A percentile compares a stretch with the other conserved stretches of the same genome.
Evolutionary conservation across 169 alveolate genomes (phyloP).

Genomic region (Amoebophrya sp.): DNA sequence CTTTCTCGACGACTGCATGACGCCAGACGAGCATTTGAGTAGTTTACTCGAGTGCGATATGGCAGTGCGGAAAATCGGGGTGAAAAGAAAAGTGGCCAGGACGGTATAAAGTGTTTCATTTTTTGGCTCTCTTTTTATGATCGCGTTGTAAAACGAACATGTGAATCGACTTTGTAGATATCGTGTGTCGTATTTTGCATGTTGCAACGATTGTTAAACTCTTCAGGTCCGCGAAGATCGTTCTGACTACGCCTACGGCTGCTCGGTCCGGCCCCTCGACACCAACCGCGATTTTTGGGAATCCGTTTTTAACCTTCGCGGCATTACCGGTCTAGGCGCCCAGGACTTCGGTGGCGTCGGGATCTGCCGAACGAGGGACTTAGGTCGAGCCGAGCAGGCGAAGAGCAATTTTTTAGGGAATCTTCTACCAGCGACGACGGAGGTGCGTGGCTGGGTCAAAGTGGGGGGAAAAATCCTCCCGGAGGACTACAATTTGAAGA

Average conservation of each 20-base stretch:
- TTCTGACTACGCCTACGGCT: background rate
- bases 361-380: background rate
- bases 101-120: too few relatives aligned
- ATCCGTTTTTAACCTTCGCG: background rate
- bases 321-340: background rate
- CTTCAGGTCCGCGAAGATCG: too few relatives aligned
- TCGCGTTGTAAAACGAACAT: too few relatives aligned
- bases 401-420: background rate
- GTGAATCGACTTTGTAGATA: too few relatives aligned
- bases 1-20: background rate
- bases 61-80: background rate
- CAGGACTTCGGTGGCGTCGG: background rate
- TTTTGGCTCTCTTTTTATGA: too few relatives aligned
- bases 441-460: background rate
- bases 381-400: background rate
- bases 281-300: background rate
- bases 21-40: background rate
- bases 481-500: too few relatives aligned
- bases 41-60: background rate
- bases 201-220: too few relatives aligned
- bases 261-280: background rate
- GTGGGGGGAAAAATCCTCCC: too few relatives aligned
- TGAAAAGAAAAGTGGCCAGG: background rate
- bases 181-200: too few relatives aligned
- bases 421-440: background rate